These are phyloP conservation scores for Verticillium alfalfae DNA, from an alignment of 2,329 filamentous ascomycete genomes.

Conservation along the genomic window DNA sequence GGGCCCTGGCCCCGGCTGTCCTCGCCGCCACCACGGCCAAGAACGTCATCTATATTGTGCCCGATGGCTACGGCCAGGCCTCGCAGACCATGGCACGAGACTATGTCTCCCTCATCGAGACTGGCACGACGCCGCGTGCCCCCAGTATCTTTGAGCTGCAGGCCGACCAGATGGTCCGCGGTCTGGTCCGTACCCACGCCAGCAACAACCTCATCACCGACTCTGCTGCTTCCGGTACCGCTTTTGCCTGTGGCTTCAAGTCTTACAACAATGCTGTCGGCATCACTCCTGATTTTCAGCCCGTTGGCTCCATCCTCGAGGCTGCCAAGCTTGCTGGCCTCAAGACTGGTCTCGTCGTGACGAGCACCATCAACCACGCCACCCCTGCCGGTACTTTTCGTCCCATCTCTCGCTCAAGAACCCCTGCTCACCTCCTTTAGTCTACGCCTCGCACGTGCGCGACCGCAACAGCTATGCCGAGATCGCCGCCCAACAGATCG, in stretches of 20 bases:
- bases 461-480: constrained; percentile 25
- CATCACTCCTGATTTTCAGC: constrained; percentile 22
- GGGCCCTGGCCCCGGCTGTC: constrained; percentile 3
- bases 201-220: constrained; percentile 31
- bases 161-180: constrained; percentile 18
- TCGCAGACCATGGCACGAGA: constrained; percentile 22
- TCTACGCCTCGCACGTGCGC: constrained; percentile 25
- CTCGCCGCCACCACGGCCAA: constrained; percentile 11
- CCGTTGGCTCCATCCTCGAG: constrained; percentile 31
- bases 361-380: constrained; percentile 30
- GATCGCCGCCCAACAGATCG: constrained; percentile 31
- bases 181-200: constrained; percentile 19
- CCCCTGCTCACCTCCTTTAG: constrained; percentile 1
- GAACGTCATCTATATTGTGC: constrained; percentile 26
- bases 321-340: constrained; percentile 30
- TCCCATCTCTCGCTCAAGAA: not conserved
- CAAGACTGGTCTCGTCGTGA: constrained; percentile 35
- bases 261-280: constrained; percentile 29
- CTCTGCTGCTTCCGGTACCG: constrained; percentile 32
- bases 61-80: constrained; percentile 21
- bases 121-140: constrained; percentile 12
- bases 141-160: constrained; percentile 14
- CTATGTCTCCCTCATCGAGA: constrained; percentile 14
- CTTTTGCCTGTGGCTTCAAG: constrained; percentile 31
- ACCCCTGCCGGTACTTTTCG: constrained; percentile 18